Evolutionary conservation across 306 rosid genomes (phyloP).

Genomic region (Quercus parvula): DNA sequence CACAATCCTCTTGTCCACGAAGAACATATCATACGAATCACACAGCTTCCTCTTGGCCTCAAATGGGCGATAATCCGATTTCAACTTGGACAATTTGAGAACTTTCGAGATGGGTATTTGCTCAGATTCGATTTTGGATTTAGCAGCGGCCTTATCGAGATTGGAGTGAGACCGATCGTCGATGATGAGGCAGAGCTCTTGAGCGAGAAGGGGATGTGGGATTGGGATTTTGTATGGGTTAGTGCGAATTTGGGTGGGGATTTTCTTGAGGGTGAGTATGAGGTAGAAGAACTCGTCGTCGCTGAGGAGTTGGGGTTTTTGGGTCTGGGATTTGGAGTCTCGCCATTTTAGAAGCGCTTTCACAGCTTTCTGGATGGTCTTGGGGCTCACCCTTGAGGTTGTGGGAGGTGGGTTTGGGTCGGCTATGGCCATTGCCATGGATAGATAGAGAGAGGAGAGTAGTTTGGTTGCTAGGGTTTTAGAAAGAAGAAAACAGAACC

Average conservation of each 20-base stretch:
- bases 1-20: constrained; percentile 58
- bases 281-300: constrained; percentile 63
- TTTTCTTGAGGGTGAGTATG: constrained; percentile 53
- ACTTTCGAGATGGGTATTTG: constrained; percentile 51
- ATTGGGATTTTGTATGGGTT: constrained; percentile 62
- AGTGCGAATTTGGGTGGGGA: constrained; percentile 50
- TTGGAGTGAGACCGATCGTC: constrained; percentile 62
- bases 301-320: constrained; percentile 58
- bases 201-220: constrained; percentile 50
- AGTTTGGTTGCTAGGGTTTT: too few relatives aligned
- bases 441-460: too few relatives aligned
- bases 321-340: constrained; percentile 24
- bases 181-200: constrained; percentile 59
- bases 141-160: constrained; percentile 44
- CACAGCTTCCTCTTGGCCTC: constrained; percentile 72
- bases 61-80: constrained; percentile 60
- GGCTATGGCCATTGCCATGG: constrained; percentile 23
- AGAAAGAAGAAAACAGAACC: too few relatives aligned
- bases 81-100: constrained; percentile 62
- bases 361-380: constrained; percentile 44
- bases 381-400: constrained; percentile 12
- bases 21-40: constrained; percentile 58
- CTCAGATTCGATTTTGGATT: constrained; percentile 50
- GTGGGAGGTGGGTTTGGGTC: constrained; percentile 6
- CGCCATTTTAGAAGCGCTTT: constrained; percentile 68